These are phyloP conservation scores for Fusarium ramigenum DNA, from an alignment of 2,329 filamentous ascomycete genomes.

Conservation along the genomic window DNA sequence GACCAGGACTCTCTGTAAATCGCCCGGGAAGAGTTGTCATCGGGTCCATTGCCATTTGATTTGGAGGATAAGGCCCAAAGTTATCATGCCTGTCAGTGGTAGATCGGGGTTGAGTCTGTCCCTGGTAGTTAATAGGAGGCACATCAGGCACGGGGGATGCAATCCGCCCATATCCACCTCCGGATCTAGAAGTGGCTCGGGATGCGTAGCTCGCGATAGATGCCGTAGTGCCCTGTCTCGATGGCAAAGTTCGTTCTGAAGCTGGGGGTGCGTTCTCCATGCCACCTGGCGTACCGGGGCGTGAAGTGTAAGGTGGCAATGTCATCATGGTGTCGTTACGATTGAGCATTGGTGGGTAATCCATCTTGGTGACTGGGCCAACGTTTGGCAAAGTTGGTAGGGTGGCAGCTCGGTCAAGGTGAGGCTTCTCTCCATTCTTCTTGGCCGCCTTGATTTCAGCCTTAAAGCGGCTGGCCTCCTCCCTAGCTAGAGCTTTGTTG, in stretches of 20 bases:
- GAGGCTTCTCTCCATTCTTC: slow-evolving; percentile 62
- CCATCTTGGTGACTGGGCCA: slow-evolving; percentile 52
- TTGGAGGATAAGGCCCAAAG: slow-evolving; percentile 37
- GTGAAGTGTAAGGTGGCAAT: slow-evolving; percentile 70
- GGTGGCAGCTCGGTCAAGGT: slow-evolving; percentile 69
- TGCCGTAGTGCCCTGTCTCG: slow-evolving; percentile 62
- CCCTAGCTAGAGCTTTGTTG: slow-evolving; percentile 85
- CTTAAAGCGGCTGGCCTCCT: slow-evolving; percentile 68
- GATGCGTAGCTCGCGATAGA: slow-evolving; percentile 72
- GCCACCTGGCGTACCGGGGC: slow-evolving; percentile 62
- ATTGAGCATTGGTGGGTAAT: slow-evolving; percentile 66
- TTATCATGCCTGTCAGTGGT: slow-evolving; percentile 51
- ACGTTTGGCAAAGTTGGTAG: slow-evolving; percentile 67
- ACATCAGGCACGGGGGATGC: slow-evolving; percentile 51
- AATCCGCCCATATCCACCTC: slow-evolving; percentile 58
- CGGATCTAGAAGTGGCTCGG: slow-evolving; percentile 67
- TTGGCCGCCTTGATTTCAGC: slow-evolving; percentile 61
- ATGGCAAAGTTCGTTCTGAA: slow-evolving; percentile 59
- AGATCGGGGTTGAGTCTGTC: slow-evolving; percentile 45
- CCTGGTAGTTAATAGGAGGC: slow-evolving; percentile 40
- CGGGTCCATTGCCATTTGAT: slow-evolving; percentile 19
- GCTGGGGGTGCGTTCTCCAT: slow-evolving; percentile 63
- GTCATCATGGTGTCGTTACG: slow-evolving; percentile 70
- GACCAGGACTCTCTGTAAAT: slow-evolving; percentile 45
- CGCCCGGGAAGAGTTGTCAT: slow-evolving; percentile 28